A percentile compares a stretch with the other conserved stretches of the same genome.
Conservation (phyloP, 176 grass and related monocot genomes). For the Carex cristatella region DNA sequence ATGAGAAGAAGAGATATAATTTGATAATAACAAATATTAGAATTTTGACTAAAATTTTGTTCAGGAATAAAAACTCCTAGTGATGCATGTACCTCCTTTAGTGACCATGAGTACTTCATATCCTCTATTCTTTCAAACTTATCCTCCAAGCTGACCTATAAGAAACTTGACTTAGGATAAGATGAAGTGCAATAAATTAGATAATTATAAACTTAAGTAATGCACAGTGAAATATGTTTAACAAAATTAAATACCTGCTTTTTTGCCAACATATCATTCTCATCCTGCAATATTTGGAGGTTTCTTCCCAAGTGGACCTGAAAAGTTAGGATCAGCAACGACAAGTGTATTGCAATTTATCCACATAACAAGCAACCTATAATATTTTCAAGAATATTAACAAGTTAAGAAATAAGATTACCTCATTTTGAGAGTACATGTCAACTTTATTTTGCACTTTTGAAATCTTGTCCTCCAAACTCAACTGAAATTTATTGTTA, state of each 20-base stretch:
- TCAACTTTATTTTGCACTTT: slow-evolving; percentile 53
- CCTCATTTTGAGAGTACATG: slow-evolving; percentile 41
- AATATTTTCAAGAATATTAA: not conserved
- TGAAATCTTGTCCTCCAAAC: slow-evolving; percentile 44
- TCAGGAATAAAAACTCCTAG: slow-evolving; percentile 5
- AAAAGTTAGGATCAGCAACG: slow-evolving; percentile 8
- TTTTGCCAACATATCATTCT: slow-evolving; percentile 44
- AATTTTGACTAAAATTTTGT: slow-evolving; percentile 10
- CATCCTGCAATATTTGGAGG: slow-evolving; percentile 55
- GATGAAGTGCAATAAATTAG: slow-evolving; percentile 2
- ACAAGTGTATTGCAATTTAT: not conserved
- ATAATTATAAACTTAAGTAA: not conserved
- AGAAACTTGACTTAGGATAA: slow-evolving; percentile 18
- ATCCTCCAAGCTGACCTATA: slow-evolving; percentile 51
- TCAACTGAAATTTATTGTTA: slow-evolving; percentile 31
- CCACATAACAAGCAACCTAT: not conserved
- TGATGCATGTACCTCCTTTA: slow-evolving; percentile 46
- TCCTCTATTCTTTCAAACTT: slow-evolving; percentile 52
- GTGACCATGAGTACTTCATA: slow-evolving; percentile 39
- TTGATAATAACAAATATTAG: slow-evolving; percentile 1
- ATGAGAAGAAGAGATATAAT: not conserved
- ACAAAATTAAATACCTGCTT: slow-evolving; percentile 47
- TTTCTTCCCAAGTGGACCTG: slow-evolving; percentile 54
- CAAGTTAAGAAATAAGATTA: slow-evolving; percentile 22
- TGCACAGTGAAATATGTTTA: slow-evolving; percentile 14